These are phyloP conservation scores for Chlorophyllum brunneum DNA, from an alignment of 768 basidiomycete genomes.

Conservation along the genomic window DNA sequence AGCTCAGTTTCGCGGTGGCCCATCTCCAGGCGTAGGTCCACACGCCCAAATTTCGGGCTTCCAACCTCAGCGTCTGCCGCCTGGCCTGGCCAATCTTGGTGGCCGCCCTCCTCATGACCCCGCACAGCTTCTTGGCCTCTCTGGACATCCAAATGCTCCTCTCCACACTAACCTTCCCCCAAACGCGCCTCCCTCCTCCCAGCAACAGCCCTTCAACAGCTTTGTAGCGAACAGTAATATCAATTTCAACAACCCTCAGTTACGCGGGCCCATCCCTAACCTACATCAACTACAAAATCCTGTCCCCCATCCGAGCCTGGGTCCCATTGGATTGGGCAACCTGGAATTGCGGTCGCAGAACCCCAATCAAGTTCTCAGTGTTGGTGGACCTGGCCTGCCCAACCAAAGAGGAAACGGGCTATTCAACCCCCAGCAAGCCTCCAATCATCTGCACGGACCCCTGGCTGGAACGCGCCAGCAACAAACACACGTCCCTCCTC, in stretches of 20 bases:
- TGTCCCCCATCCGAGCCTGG: slow-evolving; percentile 45
- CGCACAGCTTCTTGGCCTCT: slow-evolving; percentile 56
- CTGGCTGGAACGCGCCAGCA: slow-evolving; percentile 47
- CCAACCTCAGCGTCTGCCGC: slow-evolving; percentile 64
- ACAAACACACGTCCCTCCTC: slow-evolving; percentile 37
- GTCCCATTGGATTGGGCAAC: slow-evolving; percentile 46
- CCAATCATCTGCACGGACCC: slow-evolving; percentile 36
- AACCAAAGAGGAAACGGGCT: slow-evolving; percentile 40
- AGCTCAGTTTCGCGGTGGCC: slow-evolving; percentile 64
- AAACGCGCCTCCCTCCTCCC: slow-evolving; percentile 29
- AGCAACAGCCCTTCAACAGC: slow-evolving; percentile 50
- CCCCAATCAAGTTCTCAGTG: slow-evolving; percentile 48
- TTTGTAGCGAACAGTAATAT: slow-evolving; percentile 41
- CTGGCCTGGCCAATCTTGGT: slow-evolving; percentile 78
- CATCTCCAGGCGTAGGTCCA: slow-evolving; percentile 54
- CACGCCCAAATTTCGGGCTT: slow-evolving; percentile 41
- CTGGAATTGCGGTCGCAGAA: slow-evolving; percentile 51
- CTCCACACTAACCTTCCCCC: slow-evolving; percentile 44
- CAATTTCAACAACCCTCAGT: slow-evolving; percentile 43
- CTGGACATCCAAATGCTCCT: slow-evolving; percentile 38
- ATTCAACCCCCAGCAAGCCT: slow-evolving; percentile 45
- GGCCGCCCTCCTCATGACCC: slow-evolving; percentile 80
- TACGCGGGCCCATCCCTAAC: slow-evolving; percentile 49
- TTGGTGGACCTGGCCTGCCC: slow-evolving; percentile 40
- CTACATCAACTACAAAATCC: slow-evolving; percentile 46